Conservation (phyloP, 768 basidiomycete species). For the Termitomyces titanicus region DNA sequence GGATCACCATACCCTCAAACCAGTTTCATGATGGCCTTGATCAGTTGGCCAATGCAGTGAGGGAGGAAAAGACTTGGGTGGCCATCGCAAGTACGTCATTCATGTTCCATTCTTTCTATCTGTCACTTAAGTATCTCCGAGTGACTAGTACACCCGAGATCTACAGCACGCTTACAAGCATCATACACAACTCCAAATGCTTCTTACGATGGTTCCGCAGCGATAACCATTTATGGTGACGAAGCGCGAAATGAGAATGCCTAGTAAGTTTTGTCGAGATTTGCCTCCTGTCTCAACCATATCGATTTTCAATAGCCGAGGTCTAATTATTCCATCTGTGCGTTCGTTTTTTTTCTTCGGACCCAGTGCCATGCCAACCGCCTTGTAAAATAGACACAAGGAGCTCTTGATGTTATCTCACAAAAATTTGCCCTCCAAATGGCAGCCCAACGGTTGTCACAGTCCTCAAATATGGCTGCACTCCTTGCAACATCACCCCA, state of each 20-base stretch:
- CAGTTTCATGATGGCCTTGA: conserved; percentile 41
- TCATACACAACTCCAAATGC: conserved; percentile 37
- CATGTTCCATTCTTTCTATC: neutral
- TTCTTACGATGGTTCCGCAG: conserved; percentile 43
- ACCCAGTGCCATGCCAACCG: neutral
- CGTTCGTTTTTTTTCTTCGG: neutral
- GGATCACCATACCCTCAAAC: conserved; percentile 37
- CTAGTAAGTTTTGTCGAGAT: conserved; percentile 38
- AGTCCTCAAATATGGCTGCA: conserved; percentile 21
- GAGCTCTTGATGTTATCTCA: conserved; percentile 31
- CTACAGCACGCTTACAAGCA: conserved; percentile 31
- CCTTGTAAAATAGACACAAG: conserved; percentile 25
- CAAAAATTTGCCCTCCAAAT: conserved; percentile 29
- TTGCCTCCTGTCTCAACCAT: neutral
- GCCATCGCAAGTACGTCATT: conserved; percentile 46
- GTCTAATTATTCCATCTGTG: conserved; percentile 29
- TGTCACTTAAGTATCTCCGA: neutral
- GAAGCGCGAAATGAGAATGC: conserved; percentile 57
- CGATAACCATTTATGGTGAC: conserved; percentile 43
- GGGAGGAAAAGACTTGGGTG: conserved; percentile 51
- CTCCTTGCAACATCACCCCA: conserved; percentile 46
- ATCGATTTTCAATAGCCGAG: conserved; percentile 22
- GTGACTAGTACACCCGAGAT: conserved; percentile 35
- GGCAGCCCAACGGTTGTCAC: conserved; percentile 23
- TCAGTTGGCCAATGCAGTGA: conserved; percentile 40